A percentile compares a stretch with the other conserved stretches of the same genome.
phyloP scores from a whole-genome alignment of 805 yeast species.

The Candida pseudoglaebosa region DNA sequence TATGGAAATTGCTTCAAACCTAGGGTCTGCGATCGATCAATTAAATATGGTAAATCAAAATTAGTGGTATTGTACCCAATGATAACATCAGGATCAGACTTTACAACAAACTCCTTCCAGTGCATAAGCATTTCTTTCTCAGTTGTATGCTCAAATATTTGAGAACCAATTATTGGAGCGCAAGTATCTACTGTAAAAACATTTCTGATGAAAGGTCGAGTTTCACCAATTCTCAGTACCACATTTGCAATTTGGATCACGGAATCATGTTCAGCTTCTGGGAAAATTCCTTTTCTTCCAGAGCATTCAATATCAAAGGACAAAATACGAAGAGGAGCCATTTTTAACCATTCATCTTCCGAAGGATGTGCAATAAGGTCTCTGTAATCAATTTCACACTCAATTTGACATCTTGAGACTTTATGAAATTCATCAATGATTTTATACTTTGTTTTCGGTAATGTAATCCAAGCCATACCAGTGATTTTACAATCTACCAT shows the following conservation, averaged over 20 bases:
- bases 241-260: slow-evolving; percentile 98
- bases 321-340: slow-evolving; percentile 89
- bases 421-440: slow-evolving; percentile 36
- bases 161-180: slow-evolving; percentile 90
- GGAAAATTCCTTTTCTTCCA: slow-evolving; percentile 94
- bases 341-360: slow-evolving; percentile 89
- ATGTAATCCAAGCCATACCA: slow-evolving; percentile 96
- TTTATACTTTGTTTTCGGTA: slow-evolving; percentile 70
- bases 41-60: slow-evolving; percentile 89
- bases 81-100: slow-evolving; percentile 91
- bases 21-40: slow-evolving; percentile 81
- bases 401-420: slow-evolving; percentile 82
- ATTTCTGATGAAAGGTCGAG: slow-evolving; percentile 87
- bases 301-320: slow-evolving; percentile 99
- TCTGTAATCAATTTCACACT: slow-evolving; percentile 63
- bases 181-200: slow-evolving; percentile 93
- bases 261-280: slow-evolving; percentile 90
- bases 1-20: slow-evolving; percentile 68
- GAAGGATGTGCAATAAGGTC: slow-evolving; percentile 77
- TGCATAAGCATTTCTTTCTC: slow-evolving; percentile 79
- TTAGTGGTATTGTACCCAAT: slow-evolving; percentile 95
- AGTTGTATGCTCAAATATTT: slow-evolving; percentile 67
- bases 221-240: slow-evolving; percentile 76
- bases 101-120: slow-evolving; percentile 84
- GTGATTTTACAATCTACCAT: slow-evolving; percentile 91